phyloP scores from a whole-genome alignment of 2,329 filamentous ascomycete species.

The Fusarium sp. region DNA sequence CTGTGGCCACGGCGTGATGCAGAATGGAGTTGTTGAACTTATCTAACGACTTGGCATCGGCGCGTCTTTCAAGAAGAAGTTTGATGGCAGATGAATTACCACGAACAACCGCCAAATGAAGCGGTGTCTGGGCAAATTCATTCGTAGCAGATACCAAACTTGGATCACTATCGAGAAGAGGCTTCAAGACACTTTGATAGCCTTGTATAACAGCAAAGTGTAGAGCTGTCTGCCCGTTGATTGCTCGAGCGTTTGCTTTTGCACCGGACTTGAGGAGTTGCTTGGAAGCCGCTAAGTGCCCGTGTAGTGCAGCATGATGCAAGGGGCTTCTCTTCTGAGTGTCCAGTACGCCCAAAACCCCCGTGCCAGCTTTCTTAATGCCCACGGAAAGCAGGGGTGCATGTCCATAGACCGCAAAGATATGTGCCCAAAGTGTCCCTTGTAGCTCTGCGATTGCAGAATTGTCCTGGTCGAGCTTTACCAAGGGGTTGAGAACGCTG shows the following conservation, averaged over 20 bases:
- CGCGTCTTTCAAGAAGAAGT: constrained; percentile 4
- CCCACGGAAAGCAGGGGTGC: background rate
- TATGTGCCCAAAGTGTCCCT: background rate
- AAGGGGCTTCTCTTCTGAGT: background rate
- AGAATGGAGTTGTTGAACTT: background rate
- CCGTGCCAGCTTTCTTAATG: background rate
- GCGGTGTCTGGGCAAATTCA: background rate
- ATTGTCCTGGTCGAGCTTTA: background rate
- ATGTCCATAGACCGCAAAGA: constrained; percentile 1
- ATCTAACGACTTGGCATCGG: background rate
- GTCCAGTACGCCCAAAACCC: background rate
- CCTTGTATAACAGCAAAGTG: constrained; percentile 5
- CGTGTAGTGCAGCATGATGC: background rate
- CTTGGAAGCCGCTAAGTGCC: background rate
- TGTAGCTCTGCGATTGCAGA: background rate
- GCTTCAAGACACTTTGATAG: constrained; percentile 1
- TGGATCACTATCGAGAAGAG: background rate
- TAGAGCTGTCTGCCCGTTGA: background rate
- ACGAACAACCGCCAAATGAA: background rate
- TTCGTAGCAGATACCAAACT: background rate
- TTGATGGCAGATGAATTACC: background rate
- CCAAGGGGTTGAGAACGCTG: background rate
- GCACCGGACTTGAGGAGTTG: constrained; percentile 9
- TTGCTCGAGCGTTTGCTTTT: background rate
- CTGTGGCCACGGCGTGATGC: background rate